Evolutionary conservation across 2,329 filamentous ascomycete genomes (phyloP).

Genomic region (Cryphonectria carpinicola): DNA sequence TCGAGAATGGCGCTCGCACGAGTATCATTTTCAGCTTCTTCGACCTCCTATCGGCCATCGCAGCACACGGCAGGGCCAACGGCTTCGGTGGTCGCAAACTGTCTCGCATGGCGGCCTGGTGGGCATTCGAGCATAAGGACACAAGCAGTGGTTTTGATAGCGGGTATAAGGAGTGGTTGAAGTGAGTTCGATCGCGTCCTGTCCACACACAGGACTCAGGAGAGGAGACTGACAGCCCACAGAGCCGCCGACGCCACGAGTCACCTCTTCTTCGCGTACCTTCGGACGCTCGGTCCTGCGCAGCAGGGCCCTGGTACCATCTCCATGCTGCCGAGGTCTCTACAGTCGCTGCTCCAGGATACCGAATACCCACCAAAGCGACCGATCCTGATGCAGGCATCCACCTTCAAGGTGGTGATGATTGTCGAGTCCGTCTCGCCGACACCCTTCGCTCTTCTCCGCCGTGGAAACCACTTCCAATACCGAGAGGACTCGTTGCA

Average conservation of each 20-base stretch:
- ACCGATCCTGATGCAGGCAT: constrained; percentile 75
- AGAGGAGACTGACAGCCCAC: constrained; percentile 37
- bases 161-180: constrained; percentile 87
- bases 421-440: constrained; percentile 94
- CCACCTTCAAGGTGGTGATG: constrained; percentile 91
- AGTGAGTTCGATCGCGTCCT: constrained; percentile 52
- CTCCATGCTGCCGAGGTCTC: constrained; percentile 82
- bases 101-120: constrained; percentile 95
- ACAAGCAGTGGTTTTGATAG: constrained; percentile 90
- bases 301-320: constrained; percentile 73
- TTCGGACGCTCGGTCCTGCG: constrained; percentile 87
- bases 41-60: constrained; percentile 86
- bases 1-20: constrained; percentile 82
- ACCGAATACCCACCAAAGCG: constrained; percentile 91
- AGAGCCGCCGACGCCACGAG: constrained; percentile 94
- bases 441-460: constrained; percentile 87
- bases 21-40: constrained; percentile 97
- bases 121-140: constrained; percentile 93
- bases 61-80: constrained; percentile 91
- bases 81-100: constrained; percentile 92
- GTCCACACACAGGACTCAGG: neutral
- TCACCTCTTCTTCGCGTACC: constrained; percentile 96
- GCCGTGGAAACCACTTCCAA: constrained; percentile 91
- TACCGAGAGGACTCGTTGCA: constrained; percentile 90
- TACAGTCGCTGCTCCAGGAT: constrained; percentile 87